Evolutionary conservation across 208 protist species (phyloP).

Genomic region (Leptomonas seymouri): DNA sequence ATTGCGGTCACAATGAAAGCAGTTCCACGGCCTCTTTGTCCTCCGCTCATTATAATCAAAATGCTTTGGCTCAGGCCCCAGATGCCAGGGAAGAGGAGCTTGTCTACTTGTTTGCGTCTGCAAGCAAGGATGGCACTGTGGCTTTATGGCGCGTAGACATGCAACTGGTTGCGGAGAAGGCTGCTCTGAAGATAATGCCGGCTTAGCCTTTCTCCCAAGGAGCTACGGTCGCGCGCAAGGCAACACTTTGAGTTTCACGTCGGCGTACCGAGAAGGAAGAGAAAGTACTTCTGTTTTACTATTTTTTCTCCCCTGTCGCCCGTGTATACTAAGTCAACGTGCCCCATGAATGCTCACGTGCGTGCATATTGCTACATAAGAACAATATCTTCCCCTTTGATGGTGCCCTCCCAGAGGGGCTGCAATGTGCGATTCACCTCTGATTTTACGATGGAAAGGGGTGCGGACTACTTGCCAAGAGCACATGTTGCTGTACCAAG

Average conservation of each 20-base stretch:
- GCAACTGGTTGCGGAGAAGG: slow-evolving; percentile 29
- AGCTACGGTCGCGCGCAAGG: neutral
- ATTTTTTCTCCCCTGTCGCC: too few species aligned
- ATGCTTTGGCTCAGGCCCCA: neutral
- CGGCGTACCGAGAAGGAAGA: too few species aligned
- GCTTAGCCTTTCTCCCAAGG: neutral
- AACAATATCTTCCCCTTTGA: too few species aligned
- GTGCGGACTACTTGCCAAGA: too few species aligned
- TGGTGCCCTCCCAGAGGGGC: too few species aligned
- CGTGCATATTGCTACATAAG: too few species aligned
- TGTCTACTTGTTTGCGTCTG: slow-evolving; percentile 75
- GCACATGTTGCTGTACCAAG: too few species aligned
- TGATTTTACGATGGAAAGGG: too few species aligned
- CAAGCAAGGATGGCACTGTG: slow-evolving; percentile 65
- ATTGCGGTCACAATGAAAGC: neutral
- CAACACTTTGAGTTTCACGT: neutral
- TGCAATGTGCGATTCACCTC: too few species aligned
- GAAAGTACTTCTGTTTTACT: too few species aligned
- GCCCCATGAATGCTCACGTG: too few species aligned
- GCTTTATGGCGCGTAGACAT: slow-evolving; percentile 82
- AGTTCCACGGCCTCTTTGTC: neutral
- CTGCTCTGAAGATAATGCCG: neutral
- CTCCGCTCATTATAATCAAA: neutral
- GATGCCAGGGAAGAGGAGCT: slow-evolving; percentile 11
- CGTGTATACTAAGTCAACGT: too few species aligned